A percentile compares a stretch with the other conserved stretches of the same genome.
Evolutionary conservation across 768 basidiomycete species (phyloP).

Genomic region (Paxillus ammoniavirescens): DNA sequence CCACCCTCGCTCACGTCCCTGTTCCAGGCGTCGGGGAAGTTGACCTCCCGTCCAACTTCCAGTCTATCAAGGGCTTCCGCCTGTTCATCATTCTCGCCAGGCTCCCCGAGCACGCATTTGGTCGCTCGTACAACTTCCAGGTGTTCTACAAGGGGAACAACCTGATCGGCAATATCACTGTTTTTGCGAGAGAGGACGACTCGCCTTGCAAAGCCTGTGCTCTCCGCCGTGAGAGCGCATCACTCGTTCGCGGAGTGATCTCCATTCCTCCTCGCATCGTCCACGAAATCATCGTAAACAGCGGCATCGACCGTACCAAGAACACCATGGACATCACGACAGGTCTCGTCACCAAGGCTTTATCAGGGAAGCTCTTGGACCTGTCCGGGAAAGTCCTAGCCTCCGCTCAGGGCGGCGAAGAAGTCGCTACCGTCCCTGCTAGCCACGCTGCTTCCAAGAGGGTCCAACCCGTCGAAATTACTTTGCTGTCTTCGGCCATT

Average conservation of each 20-base stretch:
- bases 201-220: constrained; percentile 27
- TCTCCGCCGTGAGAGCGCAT: constrained; percentile 11
- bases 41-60: constrained; percentile 13
- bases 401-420: constrained; percentile 14
- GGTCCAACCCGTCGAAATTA: constrained; percentile 20
- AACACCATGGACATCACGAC: constrained; percentile 13
- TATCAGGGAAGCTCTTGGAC: constrained; percentile 18
- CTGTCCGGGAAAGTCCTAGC: constrained; percentile 11
- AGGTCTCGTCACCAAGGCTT: constrained; percentile 12
- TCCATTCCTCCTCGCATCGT: constrained; percentile 19
- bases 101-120: constrained; percentile 24
- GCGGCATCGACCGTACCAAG: neutral
- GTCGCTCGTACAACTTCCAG: constrained; percentile 23
- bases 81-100: constrained; percentile 24
- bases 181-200: constrained; percentile 23
- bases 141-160: constrained; percentile 11
- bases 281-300: constrained; percentile 20
- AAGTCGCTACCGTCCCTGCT: neutral
- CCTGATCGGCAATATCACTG: constrained; percentile 19
- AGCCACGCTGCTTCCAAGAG: neutral
- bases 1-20: constrained; percentile 12
- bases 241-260: constrained; percentile 26
- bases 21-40: constrained; percentile 9
- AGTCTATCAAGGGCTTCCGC: constrained; percentile 22
- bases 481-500: constrained; percentile 21